Conservation (phyloP, 495 filamentous ascomycete genomes). For the Penicillium manginii region DNA sequence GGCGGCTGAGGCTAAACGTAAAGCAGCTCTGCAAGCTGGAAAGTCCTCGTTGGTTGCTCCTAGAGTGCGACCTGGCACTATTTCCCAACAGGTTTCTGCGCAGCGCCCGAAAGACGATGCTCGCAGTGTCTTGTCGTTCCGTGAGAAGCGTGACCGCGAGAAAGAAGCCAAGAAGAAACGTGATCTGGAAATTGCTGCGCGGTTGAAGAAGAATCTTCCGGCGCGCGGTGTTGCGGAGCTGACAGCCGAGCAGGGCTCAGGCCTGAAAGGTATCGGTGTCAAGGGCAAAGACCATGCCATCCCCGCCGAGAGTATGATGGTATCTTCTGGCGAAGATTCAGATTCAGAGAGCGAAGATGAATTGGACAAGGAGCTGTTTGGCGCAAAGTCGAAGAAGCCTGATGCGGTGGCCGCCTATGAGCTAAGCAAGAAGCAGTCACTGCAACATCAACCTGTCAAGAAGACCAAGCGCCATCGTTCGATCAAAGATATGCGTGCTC, state of each 20-base stretch:
- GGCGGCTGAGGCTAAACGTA: conserved; percentile 39
- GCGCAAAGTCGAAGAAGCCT: conserved; percentile 48
- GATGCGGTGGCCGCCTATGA: conserved; percentile 57
- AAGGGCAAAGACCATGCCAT: conserved; percentile 77
- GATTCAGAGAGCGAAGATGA: conserved; percentile 74
- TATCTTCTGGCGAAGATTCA: conserved; percentile 71
- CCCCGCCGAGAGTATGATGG: conserved; percentile 83
- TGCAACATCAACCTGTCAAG: conserved; percentile 70
- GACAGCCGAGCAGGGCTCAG: conserved; percentile 75
- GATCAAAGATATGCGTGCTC: conserved; percentile 89
- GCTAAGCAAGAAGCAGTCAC: conserved; percentile 55
- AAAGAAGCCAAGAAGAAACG: conserved; percentile 73
- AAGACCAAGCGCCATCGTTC: conserved; percentile 77
- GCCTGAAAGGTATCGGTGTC: conserved; percentile 72
- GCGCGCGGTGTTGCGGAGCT: conserved; percentile 58
- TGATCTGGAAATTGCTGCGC: conserved; percentile 68
- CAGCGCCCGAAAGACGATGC: conserved; percentile 43
- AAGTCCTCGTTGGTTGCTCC: conserved; percentile 24
- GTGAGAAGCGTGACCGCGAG: conserved; percentile 71
- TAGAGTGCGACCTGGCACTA: conserved; percentile 11
- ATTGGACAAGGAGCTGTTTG: conserved; percentile 64
- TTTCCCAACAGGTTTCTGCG: conserved; percentile 33
- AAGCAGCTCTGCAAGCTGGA: conserved; percentile 38
- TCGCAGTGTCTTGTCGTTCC: conserved; percentile 53
- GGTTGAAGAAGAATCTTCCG: conserved; percentile 59